These are phyloP conservation scores for Calonectria honghensis DNA, from an alignment of 2,329 filamentous ascomycete genomes.

Conservation along the genomic window DNA sequence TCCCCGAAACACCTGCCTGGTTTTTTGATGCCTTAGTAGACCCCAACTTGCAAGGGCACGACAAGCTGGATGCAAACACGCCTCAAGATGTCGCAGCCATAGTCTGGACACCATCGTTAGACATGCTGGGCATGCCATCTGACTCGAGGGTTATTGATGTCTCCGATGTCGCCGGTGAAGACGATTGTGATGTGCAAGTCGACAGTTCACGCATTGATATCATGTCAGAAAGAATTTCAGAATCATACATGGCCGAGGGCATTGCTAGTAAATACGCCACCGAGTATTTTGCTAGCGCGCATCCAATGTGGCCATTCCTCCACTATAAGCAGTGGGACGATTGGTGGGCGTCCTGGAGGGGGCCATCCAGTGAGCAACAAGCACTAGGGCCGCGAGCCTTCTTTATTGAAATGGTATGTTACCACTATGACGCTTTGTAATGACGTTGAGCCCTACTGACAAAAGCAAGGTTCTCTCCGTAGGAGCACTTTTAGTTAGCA, in stretches of 20 bases:
- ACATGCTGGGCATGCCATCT: neutral
- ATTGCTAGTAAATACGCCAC: neutral
- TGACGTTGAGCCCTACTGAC: neutral
- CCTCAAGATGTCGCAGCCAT: neutral
- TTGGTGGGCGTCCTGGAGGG: conserved; percentile 11
- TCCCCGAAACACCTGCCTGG: neutral
- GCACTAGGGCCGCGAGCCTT: neutral
- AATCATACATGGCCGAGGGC: neutral
- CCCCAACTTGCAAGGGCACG: neutral
- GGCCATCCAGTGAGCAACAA: neutral
- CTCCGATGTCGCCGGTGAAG: neutral
- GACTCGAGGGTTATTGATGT: neutral
- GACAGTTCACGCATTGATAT: neutral
- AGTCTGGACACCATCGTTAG: neutral
- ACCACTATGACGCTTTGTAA: neutral
- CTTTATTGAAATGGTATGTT: conserved; percentile 10
- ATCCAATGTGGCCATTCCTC: conserved; percentile 18
- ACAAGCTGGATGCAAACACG: neutral
- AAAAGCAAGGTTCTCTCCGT: neutral
- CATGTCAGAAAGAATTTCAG: neutral
- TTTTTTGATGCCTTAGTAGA: neutral
- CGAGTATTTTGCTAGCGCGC: conserved; percentile 5
- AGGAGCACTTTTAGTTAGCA: conserved; percentile 2
- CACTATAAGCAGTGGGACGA: conserved; percentile 21
- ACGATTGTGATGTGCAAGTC: neutral